Evolutionary conservation across 495 filamentous ascomycete species (phyloP).

Genomic region (Lasiosphaeriaceae sp.): DNA sequence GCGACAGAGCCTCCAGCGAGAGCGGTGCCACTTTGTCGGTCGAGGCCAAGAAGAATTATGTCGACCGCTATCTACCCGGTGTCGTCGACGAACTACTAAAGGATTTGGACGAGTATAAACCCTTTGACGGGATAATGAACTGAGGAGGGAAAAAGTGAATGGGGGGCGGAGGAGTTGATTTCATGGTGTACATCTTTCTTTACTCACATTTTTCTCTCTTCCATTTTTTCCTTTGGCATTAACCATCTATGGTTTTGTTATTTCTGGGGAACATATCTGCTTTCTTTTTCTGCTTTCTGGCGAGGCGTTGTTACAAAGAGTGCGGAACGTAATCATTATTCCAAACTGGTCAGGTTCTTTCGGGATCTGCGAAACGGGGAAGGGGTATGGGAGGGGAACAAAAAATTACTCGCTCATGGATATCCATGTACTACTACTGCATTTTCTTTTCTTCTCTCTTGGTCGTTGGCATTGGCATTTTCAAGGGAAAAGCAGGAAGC

Average conservation of each 20-base stretch:
- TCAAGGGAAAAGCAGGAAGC: slow-evolving; percentile 19
- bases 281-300: neutral
- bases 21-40: slow-evolving; percentile 58
- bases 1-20: slow-evolving; percentile 33
- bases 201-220: neutral
- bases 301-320: too few relatives aligned
- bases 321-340: too few relatives aligned
- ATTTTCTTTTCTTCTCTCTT: slow-evolving; percentile 7
- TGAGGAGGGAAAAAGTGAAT: slow-evolving; percentile 13
- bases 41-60: slow-evolving; percentile 79
- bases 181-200: too few relatives aligned
- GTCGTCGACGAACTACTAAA: slow-evolving; percentile 91
- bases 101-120: slow-evolving; percentile 78
- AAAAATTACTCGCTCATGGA: neutral
- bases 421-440: neutral
- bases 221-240: neutral
- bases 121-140: slow-evolving; percentile 54
- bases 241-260: too few relatives aligned
- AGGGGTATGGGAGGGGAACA: neutral
- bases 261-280: neutral
- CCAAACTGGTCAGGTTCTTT: too few relatives aligned
- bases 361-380: too few relatives aligned
- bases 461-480: neutral
- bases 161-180: neutral
- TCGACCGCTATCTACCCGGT: slow-evolving; percentile 71